These are phyloP conservation scores for Lachancea waltii DNA, from an alignment of 805 yeast species.

Conservation along the genomic window DNA sequence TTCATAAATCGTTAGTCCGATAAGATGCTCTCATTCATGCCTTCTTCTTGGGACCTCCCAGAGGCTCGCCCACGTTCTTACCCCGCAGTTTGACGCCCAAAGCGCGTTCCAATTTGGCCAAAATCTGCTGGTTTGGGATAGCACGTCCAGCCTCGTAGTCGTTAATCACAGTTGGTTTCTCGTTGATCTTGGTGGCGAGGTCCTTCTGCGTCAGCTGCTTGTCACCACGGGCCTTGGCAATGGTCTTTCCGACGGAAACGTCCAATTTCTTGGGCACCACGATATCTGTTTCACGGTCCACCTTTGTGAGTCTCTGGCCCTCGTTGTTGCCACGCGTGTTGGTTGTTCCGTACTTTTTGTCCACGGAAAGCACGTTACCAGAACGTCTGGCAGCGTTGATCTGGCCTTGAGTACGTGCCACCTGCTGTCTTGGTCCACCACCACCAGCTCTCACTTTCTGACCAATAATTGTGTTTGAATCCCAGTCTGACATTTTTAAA, in stretches of 20 bases:
- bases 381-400: conserved; percentile 91
- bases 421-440: conserved; percentile 79
- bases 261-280: conserved; percentile 89
- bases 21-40: not conserved
- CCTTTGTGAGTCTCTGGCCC: conserved; percentile 90
- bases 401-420: conserved; percentile 70
- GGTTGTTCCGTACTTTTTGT: conserved; percentile 77
- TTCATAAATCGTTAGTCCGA: not conserved
- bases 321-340: conserved; percentile 68
- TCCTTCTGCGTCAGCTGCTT: conserved; percentile 92
- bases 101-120: conserved; percentile 88
- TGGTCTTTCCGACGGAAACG: conserved; percentile 77
- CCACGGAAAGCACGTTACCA: conserved; percentile 84
- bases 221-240: conserved; percentile 78
- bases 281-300: conserved; percentile 90
- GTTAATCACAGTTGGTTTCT: conserved; percentile 90
- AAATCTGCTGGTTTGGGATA: conserved; percentile 89
- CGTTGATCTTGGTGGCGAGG: conserved; percentile 89
- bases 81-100: conserved; percentile 95
- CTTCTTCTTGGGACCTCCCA: conserved; percentile 42
- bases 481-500: conserved; percentile 70
- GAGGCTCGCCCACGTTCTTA: conserved; percentile 87
- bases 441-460: conserved; percentile 82
- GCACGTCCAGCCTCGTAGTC: conserved; percentile 98
- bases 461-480: conserved; percentile 82